A percentile compares a stretch with the other conserved stretches of the same genome.
These are phyloP conservation scores for Fusarium sp. DNA, from an alignment of 2,329 filamentous ascomycete species.

Conservation along the genomic window DNA sequence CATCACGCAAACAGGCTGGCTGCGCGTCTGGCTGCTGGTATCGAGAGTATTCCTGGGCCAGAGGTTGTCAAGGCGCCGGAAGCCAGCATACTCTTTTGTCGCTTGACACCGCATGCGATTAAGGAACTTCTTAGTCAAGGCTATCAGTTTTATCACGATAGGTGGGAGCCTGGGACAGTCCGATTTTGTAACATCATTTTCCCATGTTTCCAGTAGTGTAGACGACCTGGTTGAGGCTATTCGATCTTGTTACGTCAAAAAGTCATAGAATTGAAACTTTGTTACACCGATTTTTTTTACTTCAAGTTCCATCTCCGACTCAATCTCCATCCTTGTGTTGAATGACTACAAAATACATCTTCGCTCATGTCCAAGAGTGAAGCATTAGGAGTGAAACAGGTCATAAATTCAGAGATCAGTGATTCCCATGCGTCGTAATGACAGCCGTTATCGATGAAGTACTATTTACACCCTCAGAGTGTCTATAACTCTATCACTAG, in stretches of 20 bases:
- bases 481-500: neutral
- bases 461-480: neutral
- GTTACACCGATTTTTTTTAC: too few relatives aligned
- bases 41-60: neutral
- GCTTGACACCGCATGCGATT: neutral
- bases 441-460: too few relatives aligned
- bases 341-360: neutral
- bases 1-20: neutral
- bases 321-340: neutral
- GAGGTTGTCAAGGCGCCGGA: neutral
- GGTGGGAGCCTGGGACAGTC: constrained; percentile 2
- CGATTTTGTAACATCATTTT: constrained; percentile 8
- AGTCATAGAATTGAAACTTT: neutral
- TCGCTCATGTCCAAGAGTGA: neutral
- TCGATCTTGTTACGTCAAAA: neutral
- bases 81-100: neutral
- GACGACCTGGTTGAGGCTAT: neutral
- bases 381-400: neutral
- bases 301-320: neutral
- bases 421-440: neutral
- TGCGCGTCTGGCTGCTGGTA: neutral
- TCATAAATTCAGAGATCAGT: neutral
- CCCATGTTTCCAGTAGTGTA: neutral
- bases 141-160: constrained; percentile 8
- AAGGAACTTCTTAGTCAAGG: neutral